Evolutionary conservation across 1,284 basidiomycete genomes (phyloP), one percentile per base, ranked within the genome.

Genomic region (Ganoderma meredithae): DNA sequence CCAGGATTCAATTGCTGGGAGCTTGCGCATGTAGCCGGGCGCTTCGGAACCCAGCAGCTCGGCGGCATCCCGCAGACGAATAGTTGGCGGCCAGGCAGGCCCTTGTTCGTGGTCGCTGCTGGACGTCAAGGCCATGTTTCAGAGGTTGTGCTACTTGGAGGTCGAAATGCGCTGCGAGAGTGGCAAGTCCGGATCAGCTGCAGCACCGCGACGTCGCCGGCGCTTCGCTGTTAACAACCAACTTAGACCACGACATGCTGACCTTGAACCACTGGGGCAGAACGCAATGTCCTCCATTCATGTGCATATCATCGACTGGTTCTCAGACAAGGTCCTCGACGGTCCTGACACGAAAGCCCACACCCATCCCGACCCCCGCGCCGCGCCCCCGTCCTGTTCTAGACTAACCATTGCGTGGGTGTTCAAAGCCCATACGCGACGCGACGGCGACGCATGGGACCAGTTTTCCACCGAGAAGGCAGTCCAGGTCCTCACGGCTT

Each of bases 141-240:
- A 58, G 1, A n/a, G 39, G 17, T 27, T 67, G 27, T 58, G 62
- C 13, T 56, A 60, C 59, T 27, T 67, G 15, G 58, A 67, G 9
- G 49, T 64, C 55, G 62, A 67, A 49, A 55, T 64, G 65, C 22
- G 9, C 52, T 53, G 7, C 27, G 22, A 31, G 52, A 27, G 52
- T 13, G 7, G 15, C 2, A 36, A 36, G 33, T 36, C 8, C 8
- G 33, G 33, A 8, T 36, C 25, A 15, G 5, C 2, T 27, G 5
- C 8, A 3, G 1, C 19, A 7, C 44, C 19, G 19, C 8, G 44
- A 47, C 44, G 7, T 47, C 1, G 10, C n/a, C 22, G 44, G 22
- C n/a, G n/a, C n/a, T n/a, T n/a, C n/a, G n/a, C n/a, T n/a, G n/a
- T n/a, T n/a, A n/a, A n/a, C n/a, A n/a, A n/a, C n/a, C n/a, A n/a